Conservation (phyloP, 306 rosid species). For the Begonia peltatifolia region DNA sequence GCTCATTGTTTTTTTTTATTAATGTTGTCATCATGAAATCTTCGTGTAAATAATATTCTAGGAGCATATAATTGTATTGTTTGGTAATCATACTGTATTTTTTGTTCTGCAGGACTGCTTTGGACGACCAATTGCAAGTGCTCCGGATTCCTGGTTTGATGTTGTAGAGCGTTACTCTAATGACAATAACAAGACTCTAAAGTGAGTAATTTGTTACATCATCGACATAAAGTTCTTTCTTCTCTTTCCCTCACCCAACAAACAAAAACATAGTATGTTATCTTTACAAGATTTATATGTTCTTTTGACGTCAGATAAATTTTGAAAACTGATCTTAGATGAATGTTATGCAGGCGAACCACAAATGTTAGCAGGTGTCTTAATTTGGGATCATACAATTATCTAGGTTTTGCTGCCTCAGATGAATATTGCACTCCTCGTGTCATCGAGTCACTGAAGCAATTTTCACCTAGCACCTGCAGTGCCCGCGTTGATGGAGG, state of each 20-base stretch:
- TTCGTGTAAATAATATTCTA: too few species aligned
- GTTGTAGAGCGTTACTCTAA: conserved; percentile 88
- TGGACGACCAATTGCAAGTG: conserved; percentile 85
- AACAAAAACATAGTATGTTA: neutral
- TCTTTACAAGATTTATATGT: neutral
- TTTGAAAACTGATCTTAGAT: neutral
- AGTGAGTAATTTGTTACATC: conserved; percentile 17
- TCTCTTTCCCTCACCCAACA: neutral
- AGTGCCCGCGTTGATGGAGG: conserved; percentile 84
- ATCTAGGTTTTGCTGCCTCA: conserved; percentile 87
- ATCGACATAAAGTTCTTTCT: conserved; percentile 6
- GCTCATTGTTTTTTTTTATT: too few species aligned
- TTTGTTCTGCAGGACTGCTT: conserved; percentile 58
- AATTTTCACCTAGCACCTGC: conserved; percentile 79
- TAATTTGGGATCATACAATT: conserved; percentile 88
- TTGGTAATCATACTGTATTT: neutral
- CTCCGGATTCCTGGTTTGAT: conserved; percentile 97
- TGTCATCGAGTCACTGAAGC: conserved; percentile 51
- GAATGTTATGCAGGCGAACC: conserved; percentile 43
- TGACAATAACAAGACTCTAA: conserved; percentile 79
- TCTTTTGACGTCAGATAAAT: neutral
- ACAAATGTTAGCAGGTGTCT: conserved; percentile 49
- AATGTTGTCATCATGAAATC: too few species aligned
- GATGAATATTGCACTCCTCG: conserved; percentile 90
- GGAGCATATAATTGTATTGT: too few species aligned